These are phyloP conservation scores for Mortierella sp. DNA, from an alignment of 371 early-diverging fungal species.

Conservation along the genomic window DNA sequence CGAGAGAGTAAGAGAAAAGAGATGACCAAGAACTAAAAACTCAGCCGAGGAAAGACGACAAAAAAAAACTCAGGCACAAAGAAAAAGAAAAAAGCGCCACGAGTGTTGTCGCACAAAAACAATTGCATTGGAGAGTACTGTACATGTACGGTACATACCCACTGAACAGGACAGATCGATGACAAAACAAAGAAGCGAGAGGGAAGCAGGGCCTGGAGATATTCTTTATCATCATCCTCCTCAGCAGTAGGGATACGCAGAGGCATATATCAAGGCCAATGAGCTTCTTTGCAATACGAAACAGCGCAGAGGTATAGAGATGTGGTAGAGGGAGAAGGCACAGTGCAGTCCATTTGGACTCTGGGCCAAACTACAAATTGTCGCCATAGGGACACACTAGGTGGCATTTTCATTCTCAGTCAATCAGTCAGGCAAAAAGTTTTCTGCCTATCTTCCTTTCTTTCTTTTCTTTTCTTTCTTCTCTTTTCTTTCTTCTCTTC, in stretches of 20 bases:
- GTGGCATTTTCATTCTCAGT: neutral
- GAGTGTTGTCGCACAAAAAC: neutral
- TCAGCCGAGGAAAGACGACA: neutral
- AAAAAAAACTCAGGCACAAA: neutral
- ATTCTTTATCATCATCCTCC: neutral
- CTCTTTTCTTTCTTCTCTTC: neutral
- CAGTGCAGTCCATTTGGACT: no score
- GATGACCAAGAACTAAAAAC: neutral
- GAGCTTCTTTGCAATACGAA: no score
- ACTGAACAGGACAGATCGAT: neutral
- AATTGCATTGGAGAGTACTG: neutral
- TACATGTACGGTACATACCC: neutral
- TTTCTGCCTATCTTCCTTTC: neutral
- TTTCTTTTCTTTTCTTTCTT: neutral
- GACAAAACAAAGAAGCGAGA: neutral
- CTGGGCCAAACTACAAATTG: neutral
- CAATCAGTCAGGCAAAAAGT: neutral
- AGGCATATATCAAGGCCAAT: neutral
- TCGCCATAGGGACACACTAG: neutral
- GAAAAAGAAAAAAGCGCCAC: neutral
- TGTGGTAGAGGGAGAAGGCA: no score
- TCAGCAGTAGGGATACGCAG: neutral
- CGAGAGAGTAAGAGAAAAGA: neutral
- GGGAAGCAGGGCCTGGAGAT: neutral
- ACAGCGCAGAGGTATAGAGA: neutral